Evolutionary conservation across 2,329 filamentous ascomycete genomes (phyloP).

Genomic region (Diaporthe nobilis): DNA sequence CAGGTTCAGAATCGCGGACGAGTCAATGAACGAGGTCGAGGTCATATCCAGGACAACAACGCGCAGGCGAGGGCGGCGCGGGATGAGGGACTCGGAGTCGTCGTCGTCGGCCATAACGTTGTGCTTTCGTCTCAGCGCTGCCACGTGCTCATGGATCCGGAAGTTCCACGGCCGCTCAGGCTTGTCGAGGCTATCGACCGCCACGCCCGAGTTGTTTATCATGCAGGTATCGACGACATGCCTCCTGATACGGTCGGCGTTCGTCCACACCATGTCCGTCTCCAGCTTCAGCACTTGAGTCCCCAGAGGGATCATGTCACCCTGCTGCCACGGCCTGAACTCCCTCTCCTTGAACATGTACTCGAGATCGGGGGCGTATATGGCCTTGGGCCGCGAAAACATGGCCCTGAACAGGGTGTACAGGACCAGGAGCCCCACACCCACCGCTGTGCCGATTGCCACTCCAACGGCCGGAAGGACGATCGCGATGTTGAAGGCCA

Average conservation of each 20-base stretch:
- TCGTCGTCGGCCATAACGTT: not conserved
- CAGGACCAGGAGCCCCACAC: constrained; percentile 10
- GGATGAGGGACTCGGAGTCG: constrained; percentile 8
- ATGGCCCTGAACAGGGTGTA: constrained; percentile 32
- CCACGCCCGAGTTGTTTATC: constrained; percentile 14
- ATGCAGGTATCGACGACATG: constrained; percentile 19
- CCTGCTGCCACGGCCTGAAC: constrained; percentile 9
- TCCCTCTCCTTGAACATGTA: not conserved
- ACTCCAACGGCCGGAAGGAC: not conserved
- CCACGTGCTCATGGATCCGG: constrained; percentile 6
- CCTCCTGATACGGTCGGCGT: constrained; percentile 27
- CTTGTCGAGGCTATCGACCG: not conserved
- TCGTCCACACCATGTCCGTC: constrained; percentile 28
- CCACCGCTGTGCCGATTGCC: constrained; percentile 6
- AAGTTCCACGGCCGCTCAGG: constrained; percentile 23
- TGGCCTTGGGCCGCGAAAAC: constrained; percentile 19
- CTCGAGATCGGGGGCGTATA: constrained; percentile 18
- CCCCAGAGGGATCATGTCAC: constrained; percentile 5
- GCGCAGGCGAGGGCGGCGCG: constrained; percentile 17
- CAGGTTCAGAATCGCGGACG: constrained; percentile 52
- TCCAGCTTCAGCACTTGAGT: constrained; percentile 29
- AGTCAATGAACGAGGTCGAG: constrained; percentile 53
- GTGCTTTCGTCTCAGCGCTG: not conserved
- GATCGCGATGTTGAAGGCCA: constrained; percentile 32
- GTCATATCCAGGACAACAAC: constrained; percentile 45